Percentiles rank a stretch among this genome's conserved stretches.
Evolutionary conservation across 768 basidiomycete species (phyloP).

Genomic region (Pleurotus tuber-regium): DNA sequence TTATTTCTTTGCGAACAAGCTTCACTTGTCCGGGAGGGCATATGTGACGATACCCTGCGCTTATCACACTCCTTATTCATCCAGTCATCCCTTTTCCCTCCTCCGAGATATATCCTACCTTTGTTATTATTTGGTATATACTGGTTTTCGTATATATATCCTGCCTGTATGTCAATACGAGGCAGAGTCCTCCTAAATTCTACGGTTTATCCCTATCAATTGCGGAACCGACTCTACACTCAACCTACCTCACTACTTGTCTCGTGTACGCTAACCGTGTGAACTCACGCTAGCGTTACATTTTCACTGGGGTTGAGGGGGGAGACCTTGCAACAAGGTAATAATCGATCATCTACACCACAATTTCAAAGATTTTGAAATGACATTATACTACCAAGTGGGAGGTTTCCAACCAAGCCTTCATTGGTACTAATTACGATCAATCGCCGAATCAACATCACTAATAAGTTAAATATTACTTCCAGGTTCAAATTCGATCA

Average conservation of each 20-base stretch:
- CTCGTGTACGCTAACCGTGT: neutral
- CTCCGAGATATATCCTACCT: too few relatives aligned
- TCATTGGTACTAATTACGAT: neutral
- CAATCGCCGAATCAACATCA: neutral
- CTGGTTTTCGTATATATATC: neutral
- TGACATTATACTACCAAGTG: neutral
- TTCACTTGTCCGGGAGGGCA: neutral
- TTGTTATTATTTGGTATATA: neutral
- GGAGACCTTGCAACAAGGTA: too few relatives aligned
- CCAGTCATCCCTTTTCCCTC: too few relatives aligned
- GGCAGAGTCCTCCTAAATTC: neutral
- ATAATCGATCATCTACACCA: too few relatives aligned
- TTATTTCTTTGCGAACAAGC: neutral
- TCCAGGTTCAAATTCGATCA: neutral
- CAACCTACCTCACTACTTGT: neutral
- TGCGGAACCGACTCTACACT: neutral
- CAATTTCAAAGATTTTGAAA: too few relatives aligned
- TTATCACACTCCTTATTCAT: too few relatives aligned
- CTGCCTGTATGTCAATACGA: neutral
- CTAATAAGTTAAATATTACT: neutral
- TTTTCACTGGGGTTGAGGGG: too few relatives aligned
- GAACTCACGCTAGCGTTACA: neutral
- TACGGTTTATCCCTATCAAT: neutral
- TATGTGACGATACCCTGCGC: too few relatives aligned
- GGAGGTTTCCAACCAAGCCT: constrained; percentile 1